phyloP scores from a whole-genome alignment of 805 yeast species.

The Candida maltosa region DNA sequence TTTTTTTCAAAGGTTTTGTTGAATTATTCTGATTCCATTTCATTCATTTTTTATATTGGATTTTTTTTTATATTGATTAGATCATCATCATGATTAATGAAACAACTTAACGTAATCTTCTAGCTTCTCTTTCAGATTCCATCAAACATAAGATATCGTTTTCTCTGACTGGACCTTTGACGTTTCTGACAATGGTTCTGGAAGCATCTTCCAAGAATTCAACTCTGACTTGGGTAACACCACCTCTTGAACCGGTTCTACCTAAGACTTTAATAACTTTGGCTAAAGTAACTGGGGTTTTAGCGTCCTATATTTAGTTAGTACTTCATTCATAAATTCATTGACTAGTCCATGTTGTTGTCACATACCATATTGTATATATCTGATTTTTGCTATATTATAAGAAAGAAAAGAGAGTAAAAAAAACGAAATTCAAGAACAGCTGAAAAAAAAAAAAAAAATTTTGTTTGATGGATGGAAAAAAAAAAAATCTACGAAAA shows the following conservation, averaged over 20 bases:
- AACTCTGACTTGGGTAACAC: slow-evolving; percentile 55
- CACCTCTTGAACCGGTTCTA: slow-evolving; percentile 99
- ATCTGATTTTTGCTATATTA: slow-evolving; percentile 1
- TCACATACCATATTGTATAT: slow-evolving; percentile 7
- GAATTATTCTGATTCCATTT: background rate
- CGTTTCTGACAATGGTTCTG: slow-evolving; percentile 50
- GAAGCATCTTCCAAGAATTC: slow-evolving; percentile 46
- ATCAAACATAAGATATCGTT: slow-evolving; percentile 96
- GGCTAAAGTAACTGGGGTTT: slow-evolving; percentile 97
- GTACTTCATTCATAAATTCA: background rate
- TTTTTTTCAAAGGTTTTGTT: slow-evolving; percentile 2
- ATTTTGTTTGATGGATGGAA: slow-evolving; percentile 3
- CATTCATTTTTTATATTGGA: background rate
- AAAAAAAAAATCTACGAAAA: too few relatives aligned
- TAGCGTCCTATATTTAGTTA: slow-evolving; percentile 16
- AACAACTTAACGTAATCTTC: slow-evolving; percentile 11
- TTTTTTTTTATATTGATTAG: background rate
- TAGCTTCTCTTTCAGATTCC: slow-evolving; percentile 97
- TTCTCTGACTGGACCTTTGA: slow-evolving; percentile 50
- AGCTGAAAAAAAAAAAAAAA: slow-evolving; percentile 4
- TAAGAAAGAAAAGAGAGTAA: slow-evolving; percentile 5
- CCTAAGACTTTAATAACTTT: slow-evolving; percentile 99
- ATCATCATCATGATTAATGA: background rate
- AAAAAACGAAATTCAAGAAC: slow-evolving; percentile 1
- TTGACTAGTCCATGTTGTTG: background rate